Percentiles rank a stretch among this genome's conserved stretches.
Conservation (phyloP, 2,329 filamentous ascomycete species). For the Aspergillus brasiliensis region DNA sequence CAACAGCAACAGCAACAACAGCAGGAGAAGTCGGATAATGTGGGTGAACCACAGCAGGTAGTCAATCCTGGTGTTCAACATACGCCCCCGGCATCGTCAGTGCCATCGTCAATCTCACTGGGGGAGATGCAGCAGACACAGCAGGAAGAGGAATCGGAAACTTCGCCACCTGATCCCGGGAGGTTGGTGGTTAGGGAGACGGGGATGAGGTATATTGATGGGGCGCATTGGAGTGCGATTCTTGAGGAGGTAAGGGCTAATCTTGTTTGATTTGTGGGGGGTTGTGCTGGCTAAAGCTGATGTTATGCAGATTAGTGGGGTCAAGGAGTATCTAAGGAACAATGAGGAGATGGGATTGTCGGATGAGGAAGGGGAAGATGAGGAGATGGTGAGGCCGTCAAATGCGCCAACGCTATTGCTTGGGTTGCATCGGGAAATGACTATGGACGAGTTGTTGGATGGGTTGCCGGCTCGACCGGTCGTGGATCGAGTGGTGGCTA, state of each 20-base stretch:
- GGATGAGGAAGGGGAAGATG: slow-evolving; percentile 28
- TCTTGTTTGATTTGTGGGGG: not conserved
- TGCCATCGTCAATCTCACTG: too few species aligned
- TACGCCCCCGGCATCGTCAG: slow-evolving; percentile 15
- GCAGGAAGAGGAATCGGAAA: slow-evolving; percentile 14
- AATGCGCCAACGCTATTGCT: slow-evolving; percentile 33
- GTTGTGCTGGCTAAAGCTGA: not conserved
- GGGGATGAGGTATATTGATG: slow-evolving; percentile 39
- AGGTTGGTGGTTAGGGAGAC: slow-evolving; percentile 34
- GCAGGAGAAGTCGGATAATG: not conserved
- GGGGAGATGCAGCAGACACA: too few species aligned
- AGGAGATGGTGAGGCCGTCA: slow-evolving; percentile 20
- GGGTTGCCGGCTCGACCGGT: slow-evolving; percentile 34
- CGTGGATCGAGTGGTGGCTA: slow-evolving; percentile 38
- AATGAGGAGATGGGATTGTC: slow-evolving; percentile 18
- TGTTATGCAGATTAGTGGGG: slow-evolving; percentile 33
- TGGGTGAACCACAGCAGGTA: not conserved
- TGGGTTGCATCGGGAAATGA: slow-evolving; percentile 26
- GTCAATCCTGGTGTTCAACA: not conserved
- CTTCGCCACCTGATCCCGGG: slow-evolving; percentile 26
- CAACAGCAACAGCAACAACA: slow-evolving; percentile 16
- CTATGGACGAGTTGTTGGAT: slow-evolving; percentile 35
- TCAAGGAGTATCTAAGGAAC: slow-evolving; percentile 34
- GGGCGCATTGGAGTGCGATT: slow-evolving; percentile 41
- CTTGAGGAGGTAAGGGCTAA: slow-evolving; percentile 34